These are phyloP conservation scores for Diaporthe citri DNA, from an alignment of 2,329 filamentous ascomycete species.

Conservation along the genomic window DNA sequence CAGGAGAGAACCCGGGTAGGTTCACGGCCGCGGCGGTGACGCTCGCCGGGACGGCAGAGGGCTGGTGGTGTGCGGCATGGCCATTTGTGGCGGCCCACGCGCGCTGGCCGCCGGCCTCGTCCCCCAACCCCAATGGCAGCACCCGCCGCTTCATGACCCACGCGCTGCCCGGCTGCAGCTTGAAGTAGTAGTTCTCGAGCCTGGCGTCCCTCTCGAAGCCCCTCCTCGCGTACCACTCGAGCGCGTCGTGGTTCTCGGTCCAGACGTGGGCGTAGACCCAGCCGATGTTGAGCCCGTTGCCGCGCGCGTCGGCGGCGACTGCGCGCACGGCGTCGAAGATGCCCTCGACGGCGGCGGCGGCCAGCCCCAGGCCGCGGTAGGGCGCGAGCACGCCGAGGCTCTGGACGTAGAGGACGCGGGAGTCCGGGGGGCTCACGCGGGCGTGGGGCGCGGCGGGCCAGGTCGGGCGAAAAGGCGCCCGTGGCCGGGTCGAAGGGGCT, in stretches of 20 bases:
- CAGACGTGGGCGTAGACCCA: conserved; percentile 73
- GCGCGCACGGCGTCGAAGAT: conserved; percentile 57
- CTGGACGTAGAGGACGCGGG: conserved; percentile 72
- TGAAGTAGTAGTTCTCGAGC: conserved; percentile 72
- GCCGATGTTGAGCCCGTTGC: conserved; percentile 24
- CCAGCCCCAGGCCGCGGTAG: conserved; percentile 71
- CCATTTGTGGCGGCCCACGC: conserved; percentile 38
- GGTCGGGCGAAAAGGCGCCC: conserved; percentile 38
- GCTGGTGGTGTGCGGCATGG: background rate
- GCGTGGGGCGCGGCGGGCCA: conserved; percentile 35
- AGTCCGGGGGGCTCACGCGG: conserved; percentile 42
- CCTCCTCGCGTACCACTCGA: conserved; percentile 71
- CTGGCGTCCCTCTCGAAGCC: conserved; percentile 66
- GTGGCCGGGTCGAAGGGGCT: conserved; percentile 50
- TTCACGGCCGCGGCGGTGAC: conserved; percentile 49
- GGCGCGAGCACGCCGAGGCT: conserved; percentile 73
- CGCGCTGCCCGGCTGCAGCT: conserved; percentile 71
- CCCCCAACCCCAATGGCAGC: conserved; percentile 41
- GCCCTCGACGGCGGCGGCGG: conserved; percentile 67
- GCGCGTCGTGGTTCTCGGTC: conserved; percentile 73
- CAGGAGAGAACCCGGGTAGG: conserved; percentile 36
- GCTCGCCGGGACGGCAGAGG: conserved; percentile 40
- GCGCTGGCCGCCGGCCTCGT: background rate
- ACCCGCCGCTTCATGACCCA: conserved; percentile 68
- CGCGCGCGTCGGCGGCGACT: conserved; percentile 46